Conservation (phyloP, 2,329 filamentous ascomycete genomes). For the Claviceps pusilla region DNA sequence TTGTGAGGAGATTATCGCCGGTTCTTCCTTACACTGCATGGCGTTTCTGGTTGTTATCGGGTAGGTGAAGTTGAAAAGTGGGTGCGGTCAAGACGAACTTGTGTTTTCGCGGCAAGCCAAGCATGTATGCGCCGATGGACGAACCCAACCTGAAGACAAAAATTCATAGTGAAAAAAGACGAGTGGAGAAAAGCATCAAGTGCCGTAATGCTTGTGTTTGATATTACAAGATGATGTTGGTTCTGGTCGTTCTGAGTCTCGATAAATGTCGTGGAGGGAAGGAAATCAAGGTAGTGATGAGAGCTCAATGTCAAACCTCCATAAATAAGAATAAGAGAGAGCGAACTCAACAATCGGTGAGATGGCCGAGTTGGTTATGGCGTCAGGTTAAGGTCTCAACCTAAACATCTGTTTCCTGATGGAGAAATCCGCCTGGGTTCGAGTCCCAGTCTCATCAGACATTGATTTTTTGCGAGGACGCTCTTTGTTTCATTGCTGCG, state of each 20-base stretch:
- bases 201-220: background rate
- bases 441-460: conserved; percentile 20
- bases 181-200: background rate
- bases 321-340: rapidly evolving
- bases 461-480: too few relatives aligned
- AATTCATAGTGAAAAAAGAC: background rate
- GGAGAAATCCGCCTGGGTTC: conserved; percentile 23
- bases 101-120: background rate
- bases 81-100: background rate
- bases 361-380: conserved; percentile 24
- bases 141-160: background rate
- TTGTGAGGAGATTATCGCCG: background rate
- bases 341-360: conserved; percentile 5
- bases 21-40: background rate
- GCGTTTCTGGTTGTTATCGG: background rate
- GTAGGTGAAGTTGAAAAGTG: background rate
- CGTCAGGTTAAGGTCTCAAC: conserved; percentile 19
- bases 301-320: rapidly evolving
- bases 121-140: background rate
- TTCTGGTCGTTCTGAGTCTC: too few relatives aligned
- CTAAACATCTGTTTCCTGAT: conserved; percentile 17
- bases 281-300: background rate
- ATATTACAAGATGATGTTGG: background rate
- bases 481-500: too few relatives aligned
- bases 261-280: background rate